Conservation (phyloP, 2,329 filamentous ascomycete species). For the Orbilia quercus region DNA sequence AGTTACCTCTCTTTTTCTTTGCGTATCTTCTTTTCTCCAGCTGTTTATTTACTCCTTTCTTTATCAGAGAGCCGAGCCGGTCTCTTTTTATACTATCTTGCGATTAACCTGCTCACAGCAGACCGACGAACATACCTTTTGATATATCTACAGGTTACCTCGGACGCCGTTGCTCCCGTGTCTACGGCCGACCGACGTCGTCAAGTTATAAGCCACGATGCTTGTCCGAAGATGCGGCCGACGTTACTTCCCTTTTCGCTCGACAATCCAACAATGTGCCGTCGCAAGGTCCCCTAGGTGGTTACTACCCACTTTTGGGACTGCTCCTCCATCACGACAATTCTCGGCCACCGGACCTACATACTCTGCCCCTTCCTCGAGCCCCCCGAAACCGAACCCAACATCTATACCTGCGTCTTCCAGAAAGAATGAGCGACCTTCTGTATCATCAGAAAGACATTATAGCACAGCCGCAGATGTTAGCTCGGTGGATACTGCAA, state of each 20-base stretch:
- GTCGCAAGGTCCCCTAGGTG: slow-evolving; percentile 33
- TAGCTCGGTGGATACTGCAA: slow-evolving; percentile 13
- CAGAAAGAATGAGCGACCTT: slow-evolving; percentile 30
- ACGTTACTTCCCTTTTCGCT: slow-evolving; percentile 48
- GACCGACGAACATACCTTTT: neutral
- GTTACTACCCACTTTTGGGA: slow-evolving; percentile 6
- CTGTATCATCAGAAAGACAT: slow-evolving; percentile 36
- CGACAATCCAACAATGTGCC: slow-evolving; percentile 47
- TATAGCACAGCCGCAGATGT: slow-evolving; percentile 44
- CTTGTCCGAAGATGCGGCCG: slow-evolving; percentile 49
- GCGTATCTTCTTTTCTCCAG: neutral
- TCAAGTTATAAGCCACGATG: slow-evolving; percentile 27
- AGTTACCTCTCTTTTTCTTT: neutral
- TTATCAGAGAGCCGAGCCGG: too few species aligned
- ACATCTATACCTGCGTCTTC: slow-evolving; percentile 8
- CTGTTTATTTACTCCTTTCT: too few species aligned
- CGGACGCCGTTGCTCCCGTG: neutral
- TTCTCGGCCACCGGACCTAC: slow-evolving; percentile 33
- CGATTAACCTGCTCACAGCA: neutral
- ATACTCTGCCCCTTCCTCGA: slow-evolving; percentile 19
- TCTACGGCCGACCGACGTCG: neutral
- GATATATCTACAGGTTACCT: neutral
- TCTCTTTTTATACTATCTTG: too few species aligned
- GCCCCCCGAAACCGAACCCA: neutral
- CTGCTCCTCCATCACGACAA: slow-evolving; percentile 26